Evolutionary conservation across 305 asterid species (phyloP), one percentile per base, ranked within the genome.

Genomic region (Ajuga reptans): DNA sequence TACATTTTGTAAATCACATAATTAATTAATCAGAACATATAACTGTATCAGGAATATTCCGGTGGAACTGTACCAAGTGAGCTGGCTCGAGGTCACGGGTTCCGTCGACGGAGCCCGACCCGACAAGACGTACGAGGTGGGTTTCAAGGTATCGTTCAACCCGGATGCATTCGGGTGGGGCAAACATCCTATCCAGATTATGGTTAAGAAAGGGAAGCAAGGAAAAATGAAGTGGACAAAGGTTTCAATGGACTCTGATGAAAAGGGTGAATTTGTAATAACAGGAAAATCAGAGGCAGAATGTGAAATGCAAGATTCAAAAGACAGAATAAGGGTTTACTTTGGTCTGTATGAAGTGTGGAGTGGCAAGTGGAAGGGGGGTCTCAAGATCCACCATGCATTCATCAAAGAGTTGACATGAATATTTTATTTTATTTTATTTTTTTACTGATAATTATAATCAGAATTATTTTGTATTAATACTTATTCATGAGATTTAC

Each of bases 301-400:
- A 1, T 33, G 27, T 0, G n/a, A 57, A 41, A 9, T 4, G 3
- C 31, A 33, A 1, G 17, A 6, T 12, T 0, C 47, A 0, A 17
- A 37, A 1, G 79, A 74, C 14, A 2, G 1, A 0, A 2, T 21
- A 0, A 84, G 29, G 73, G 64, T 85, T 27, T 71, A 74, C 63
- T 84, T 84, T 41, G 89, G 87, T 1, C 57, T 84, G 53, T 84
- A 84, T 24, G 89, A 84, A 51, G 87, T 82, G n/a, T 85, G 89
- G 89, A 78, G 80, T 60, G 84, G 83, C 9, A 82, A 82, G 68
- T 85, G 89, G 89, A 84, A 84, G 62, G 89, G 89, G 21, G 89
- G 89, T 0, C 78, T 84, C 72, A 76, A 17, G 24, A 84, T 85
- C 55, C 75, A 82, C 62, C 8, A 67, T 16, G 89, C 77, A 1